phyloP scores from a whole-genome alignment of 352 stramenopile species.

The Globisporangium radiosum region DNA sequence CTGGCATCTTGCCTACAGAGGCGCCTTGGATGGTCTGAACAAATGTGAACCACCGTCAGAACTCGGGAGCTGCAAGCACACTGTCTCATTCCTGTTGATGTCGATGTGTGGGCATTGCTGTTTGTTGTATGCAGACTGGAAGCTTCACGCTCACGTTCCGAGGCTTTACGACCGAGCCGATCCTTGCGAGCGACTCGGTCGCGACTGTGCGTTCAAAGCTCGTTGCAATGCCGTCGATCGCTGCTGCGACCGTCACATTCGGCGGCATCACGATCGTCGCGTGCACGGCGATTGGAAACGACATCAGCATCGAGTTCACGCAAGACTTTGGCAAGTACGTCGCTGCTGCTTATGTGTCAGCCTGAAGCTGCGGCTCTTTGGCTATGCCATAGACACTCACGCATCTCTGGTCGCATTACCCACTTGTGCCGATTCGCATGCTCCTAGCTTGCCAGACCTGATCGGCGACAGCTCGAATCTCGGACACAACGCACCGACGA shows the following conservation, averaged over 20 bases:
- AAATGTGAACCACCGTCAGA: too few relatives aligned
- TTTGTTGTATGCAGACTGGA: slow-evolving; percentile 27
- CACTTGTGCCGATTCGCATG: not conserved
- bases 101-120: not conserved
- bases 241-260: slow-evolving; percentile 61
- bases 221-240: slow-evolving; percentile 50
- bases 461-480: slow-evolving; percentile 43
- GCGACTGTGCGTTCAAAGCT: slow-evolving; percentile 45
- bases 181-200: slow-evolving; percentile 47
- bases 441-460: slow-evolving; percentile 45
- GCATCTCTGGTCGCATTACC: not conserved
- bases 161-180: slow-evolving; percentile 64
- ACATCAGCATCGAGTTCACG: slow-evolving; percentile 72
- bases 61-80: too few relatives aligned
- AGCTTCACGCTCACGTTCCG: slow-evolving; percentile 84
- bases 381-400: too few relatives aligned
- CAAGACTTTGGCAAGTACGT: slow-evolving; percentile 72
- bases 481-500: slow-evolving; percentile 40
- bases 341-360: not conserved
- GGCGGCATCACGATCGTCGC: slow-evolving; percentile 56
- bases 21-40: too few relatives aligned
- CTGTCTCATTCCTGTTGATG: too few relatives aligned
- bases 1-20: too few relatives aligned
- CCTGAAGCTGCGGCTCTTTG: too few relatives aligned
- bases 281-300: slow-evolving; percentile 67